Base-by-base conservation (phyloP, 331 rosid species). In the Quercus phellos region DNA sequence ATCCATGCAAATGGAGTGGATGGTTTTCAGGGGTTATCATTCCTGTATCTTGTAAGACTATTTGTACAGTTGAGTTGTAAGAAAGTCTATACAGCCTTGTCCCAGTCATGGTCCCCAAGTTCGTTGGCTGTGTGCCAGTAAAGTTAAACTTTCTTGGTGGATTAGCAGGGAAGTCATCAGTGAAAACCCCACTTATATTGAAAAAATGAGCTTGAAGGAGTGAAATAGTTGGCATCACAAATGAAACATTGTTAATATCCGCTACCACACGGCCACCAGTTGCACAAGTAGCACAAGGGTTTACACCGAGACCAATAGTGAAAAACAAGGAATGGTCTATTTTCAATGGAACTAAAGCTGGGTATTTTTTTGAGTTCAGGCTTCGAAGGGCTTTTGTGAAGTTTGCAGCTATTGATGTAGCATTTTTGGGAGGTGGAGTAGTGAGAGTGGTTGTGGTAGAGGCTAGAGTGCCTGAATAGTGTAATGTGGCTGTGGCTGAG, bases 1-100 rank as follows among this genome's bases (percentile, higher is more conserved):
- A 93, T 1, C 98, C 98, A 79, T 93, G 98, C 18, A 93, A 89
- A 89, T 93, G 98, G 74, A 93, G 70, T 1, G 98, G 98, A 72
- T 93, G 98, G 75, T 84, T 93, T 81, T 93, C 97, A 16, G 93
- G 91, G 17, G 98, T 32, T 55, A 93, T 63, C 90, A 91, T 84
- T 74, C 90, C 98, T 3, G 98, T 93, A 71, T 88, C 98, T 69
- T 93, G 98, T 77, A 93, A 77, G 0, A 91, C 97, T 46, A 93
- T 51, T 35, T 93, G 87, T 38, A 93, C 94, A 1, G 98, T 93
- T 4, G 94, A 85, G 78, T 91, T 89, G 66, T 93, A 93, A 18
- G 87, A 76, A 73, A 93, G 88, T 74, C 97, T 89, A 66, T 91
- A 93, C 8, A 89, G 77, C 77, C 85, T 87, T 1, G 97, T 93